Base-by-base conservation (phyloP, 2,329 filamentous ascomycete genomes). In the Pseudocercospora eumusae region DNA sequence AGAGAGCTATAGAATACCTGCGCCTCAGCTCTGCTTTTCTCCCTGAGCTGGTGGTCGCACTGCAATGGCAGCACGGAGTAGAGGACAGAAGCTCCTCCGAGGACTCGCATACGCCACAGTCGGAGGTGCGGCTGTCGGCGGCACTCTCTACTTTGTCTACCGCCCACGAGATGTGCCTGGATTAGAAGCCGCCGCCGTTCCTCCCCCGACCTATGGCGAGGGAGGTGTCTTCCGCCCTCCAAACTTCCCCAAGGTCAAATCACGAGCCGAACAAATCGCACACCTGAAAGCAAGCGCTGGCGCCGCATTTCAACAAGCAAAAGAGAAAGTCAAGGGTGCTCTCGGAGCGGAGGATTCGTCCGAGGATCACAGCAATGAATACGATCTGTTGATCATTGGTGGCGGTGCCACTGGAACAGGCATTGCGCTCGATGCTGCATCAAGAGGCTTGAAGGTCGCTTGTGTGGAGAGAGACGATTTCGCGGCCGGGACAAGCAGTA, bases 401-500 rank as follows among this genome's bases (percentile, higher is more conserved):
- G 90, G 86, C 66, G 90, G 90, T 66, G 90, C 90, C 13, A 93
- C 91, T 1, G 90, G 90, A 13, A 84, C 90, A 5, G 90, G 90
- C 23, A 91, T 95, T 70, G 90, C 91, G 11, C 83, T 95, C 50
- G 90, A 95, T 76, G 90, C 90, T 36, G 88, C 87, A 21, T 93
- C 90, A 1, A 84, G 90, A 68, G 90, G 90, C 1, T 79, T 93
- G 70, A 91, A 88, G 77, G 90, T 95, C 62, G 90, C 91, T 11
- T 78, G 93, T 56, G 89, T 95, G 15, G 90, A 95, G 78, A 83
- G 90, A 64, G 91, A 93, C 75, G 90, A 95, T 77, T 95, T 93
- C 75, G 88, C 88, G 69, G 84, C 88, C 65, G 90, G 91, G 28
- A 93, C 90, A 44, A 92, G 89, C 79, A 91, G 88, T 76, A 93